Evolutionary conservation across 495 filamentous ascomycete genomes (phyloP).

Genomic region (Xylaria flabelliformis): DNA sequence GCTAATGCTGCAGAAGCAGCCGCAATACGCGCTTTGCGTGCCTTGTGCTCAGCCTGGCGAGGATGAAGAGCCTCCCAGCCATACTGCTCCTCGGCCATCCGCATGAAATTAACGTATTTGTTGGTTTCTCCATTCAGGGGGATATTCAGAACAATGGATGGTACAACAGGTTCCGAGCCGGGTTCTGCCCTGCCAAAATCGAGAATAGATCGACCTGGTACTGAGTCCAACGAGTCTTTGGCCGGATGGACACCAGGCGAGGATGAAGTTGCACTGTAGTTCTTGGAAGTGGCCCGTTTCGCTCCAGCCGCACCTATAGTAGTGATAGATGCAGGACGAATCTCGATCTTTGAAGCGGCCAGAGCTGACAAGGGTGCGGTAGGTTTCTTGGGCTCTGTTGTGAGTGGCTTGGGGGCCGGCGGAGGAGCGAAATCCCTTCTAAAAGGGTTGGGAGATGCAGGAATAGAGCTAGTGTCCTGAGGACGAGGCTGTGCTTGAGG

Average conservation of each 20-base stretch:
- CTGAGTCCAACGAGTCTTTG: slow-evolving; percentile 48
- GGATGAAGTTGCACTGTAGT: slow-evolving; percentile 47
- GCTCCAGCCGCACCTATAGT: slow-evolving; percentile 47
- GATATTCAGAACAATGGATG: slow-evolving; percentile 85
- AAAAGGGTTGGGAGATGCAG: slow-evolving; percentile 43
- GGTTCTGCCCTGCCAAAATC: slow-evolving; percentile 57
- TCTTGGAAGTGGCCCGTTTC: slow-evolving; percentile 48
- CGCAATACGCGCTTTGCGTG: slow-evolving; percentile 78
- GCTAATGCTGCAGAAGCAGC: slow-evolving; percentile 84
- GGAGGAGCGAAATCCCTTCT: slow-evolving; percentile 42
- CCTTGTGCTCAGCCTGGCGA: slow-evolving; percentile 81
- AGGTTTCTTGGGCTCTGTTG: slow-evolving; percentile 45
- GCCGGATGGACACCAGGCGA: slow-evolving; percentile 48
- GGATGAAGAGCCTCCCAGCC: slow-evolving; percentile 94
- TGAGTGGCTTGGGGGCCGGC: slow-evolving; percentile 43
- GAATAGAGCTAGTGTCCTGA: slow-evolving; percentile 35
- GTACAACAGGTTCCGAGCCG: slow-evolving; percentile 61
- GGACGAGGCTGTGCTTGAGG: slow-evolving; percentile 31
- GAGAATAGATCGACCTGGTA: slow-evolving; percentile 55
- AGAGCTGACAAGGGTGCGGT: slow-evolving; percentile 39
- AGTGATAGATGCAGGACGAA: slow-evolving; percentile 46
- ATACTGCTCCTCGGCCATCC: slow-evolving; percentile 89
- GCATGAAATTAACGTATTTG: slow-evolving; percentile 93
- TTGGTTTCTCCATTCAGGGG: slow-evolving; percentile 79
- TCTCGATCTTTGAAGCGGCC: slow-evolving; percentile 43